Evolutionary conservation across 1,284 basidiomycete genomes (phyloP).

Genomic region (Testicularia cyperi): DNA sequence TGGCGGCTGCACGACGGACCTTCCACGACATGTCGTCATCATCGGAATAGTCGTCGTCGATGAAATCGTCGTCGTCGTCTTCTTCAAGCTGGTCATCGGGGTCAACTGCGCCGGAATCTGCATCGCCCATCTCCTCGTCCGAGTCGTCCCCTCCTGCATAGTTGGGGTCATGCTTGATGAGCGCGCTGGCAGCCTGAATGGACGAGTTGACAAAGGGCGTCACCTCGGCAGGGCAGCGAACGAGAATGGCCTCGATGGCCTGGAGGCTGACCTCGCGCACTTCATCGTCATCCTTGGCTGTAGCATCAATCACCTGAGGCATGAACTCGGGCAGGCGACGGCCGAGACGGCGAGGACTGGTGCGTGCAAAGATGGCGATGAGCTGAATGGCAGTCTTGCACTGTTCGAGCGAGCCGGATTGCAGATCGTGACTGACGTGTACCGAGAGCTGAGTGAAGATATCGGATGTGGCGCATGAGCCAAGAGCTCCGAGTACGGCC

Average conservation of each 20-base stretch:
- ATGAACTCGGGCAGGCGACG: constrained; percentile 59
- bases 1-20: constrained; percentile 87
- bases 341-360: constrained; percentile 46
- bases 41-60: constrained; percentile 72
- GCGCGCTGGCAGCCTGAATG: constrained; percentile 71
- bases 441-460: constrained; percentile 47
- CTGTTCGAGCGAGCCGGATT: constrained; percentile 61
- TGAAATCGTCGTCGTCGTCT: constrained; percentile 68
- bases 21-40: constrained; percentile 99
- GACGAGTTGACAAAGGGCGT: constrained; percentile 72
- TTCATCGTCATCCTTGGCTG: constrained; percentile 74
- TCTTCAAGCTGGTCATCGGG: background rate
- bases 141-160: constrained; percentile 82
- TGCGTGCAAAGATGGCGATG: constrained; percentile 67
- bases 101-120: constrained; percentile 28
- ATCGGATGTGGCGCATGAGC: constrained; percentile 48
- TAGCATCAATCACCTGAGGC: constrained; percentile 69
- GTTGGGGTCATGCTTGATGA: constrained; percentile 95
- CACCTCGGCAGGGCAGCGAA: constrained; percentile 80
- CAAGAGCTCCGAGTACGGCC: constrained; percentile 71
- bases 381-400: constrained; percentile 78
- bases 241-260: constrained; percentile 68
- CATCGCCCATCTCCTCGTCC: constrained; percentile 66
- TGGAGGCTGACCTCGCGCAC: constrained; percentile 64
- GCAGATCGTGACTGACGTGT: constrained; percentile 32